Evolutionary conservation across 78 protist genomes (phyloP), one percentile per base, ranked within the genome.

Genomic region (Dictyostelium brefeldianum): DNA sequence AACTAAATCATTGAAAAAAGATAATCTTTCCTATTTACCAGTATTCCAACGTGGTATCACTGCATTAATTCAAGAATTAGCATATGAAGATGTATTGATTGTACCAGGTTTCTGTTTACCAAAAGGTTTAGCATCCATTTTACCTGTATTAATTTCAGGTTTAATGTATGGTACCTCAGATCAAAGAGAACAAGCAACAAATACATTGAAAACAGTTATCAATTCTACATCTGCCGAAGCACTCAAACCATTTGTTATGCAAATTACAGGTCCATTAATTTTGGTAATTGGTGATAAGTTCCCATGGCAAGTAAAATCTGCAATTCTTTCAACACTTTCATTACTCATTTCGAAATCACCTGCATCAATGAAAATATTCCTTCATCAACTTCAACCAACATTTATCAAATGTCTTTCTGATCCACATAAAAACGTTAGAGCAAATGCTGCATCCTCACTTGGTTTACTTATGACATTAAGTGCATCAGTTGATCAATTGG

Each of bases 341-440:
- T 46, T 93, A 11, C 70, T 98, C 46, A 75, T 98, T 20, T 36
- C 1, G 31, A 81, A 83, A 84, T 89, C 93, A 22, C 96, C 97
- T 51, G 48, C 22, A 15, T 15, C 31, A 50, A 70, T 98, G 94
- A 95, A 95, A 93, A 81, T 97, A 11, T 98, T 98, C 95, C 25
- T 98, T 70, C 98, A 97, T 46, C 99, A 97, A 96, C 95, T 98
- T 48, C 99, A 98, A 96, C 93, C 98, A 22, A 95, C 96, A 27
- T 93, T 94, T 62, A 59, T 97, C 94, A 97, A 97, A 81, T 71
- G 89, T n/a, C 95, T 94, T n/a, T 18, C 53, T 57, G 96, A 95
- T 62, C 82, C 83, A 17, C 89, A 83, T 15, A 62, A 73, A 77
- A 46, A 7, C 20, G 96, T 97, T 3, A 93, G 98, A 14, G 31